Evolutionary conservation across 1,139 yeast genomes (phyloP).

Genomic region (Lodderomyces jiufengensis): DNA sequence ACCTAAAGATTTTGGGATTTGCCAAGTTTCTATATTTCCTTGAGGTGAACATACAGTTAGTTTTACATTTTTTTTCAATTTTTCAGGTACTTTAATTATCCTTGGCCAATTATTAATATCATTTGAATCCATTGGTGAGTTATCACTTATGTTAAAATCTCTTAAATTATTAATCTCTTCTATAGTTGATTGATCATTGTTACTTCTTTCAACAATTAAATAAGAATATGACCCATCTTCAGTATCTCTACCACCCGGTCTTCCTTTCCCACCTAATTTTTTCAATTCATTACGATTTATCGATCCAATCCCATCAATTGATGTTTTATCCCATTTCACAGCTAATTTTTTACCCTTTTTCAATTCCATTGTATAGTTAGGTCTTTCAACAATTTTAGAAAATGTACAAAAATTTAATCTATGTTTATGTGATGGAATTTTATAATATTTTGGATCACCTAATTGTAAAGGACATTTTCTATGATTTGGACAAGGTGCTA

Average conservation of each 20-base stretch:
- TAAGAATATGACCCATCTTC: slow-evolving; percentile 79
- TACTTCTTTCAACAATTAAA: slow-evolving; percentile 63
- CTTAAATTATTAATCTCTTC: slow-evolving; percentile 34
- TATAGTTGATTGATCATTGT: slow-evolving; percentile 31
- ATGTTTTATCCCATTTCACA: slow-evolving; percentile 61
- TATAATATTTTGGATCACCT: slow-evolving; percentile 66
- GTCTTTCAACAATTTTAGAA: slow-evolving; percentile 70
- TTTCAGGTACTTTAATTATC: slow-evolving; percentile 66
- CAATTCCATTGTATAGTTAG: slow-evolving; percentile 71
- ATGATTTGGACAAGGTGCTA: slow-evolving; percentile 94
- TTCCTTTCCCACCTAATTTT: slow-evolving; percentile 58
- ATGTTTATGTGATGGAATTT: slow-evolving; percentile 57
- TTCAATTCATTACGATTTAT: slow-evolving; percentile 25
- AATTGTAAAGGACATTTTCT: slow-evolving; percentile 82
- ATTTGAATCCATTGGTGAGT: slow-evolving; percentile 19
- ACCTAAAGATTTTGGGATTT: slow-evolving; percentile 74
- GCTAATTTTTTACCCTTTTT: slow-evolving; percentile 79
- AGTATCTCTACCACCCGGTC: slow-evolving; percentile 67
- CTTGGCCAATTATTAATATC: slow-evolving; percentile 63
- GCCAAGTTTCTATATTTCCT: slow-evolving; percentile 84
- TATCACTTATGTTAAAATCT: slow-evolving; percentile 22
- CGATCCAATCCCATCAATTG: slow-evolving; percentile 53
- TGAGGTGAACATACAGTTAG: slow-evolving; percentile 77
- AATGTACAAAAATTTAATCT: slow-evolving; percentile 73
- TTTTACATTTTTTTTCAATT: slow-evolving; percentile 78